Percentiles rank a stretch among this genome's conserved stretches.
Conservation (phyloP, 805 yeast species). For the Kazachstania martiniae region DNA sequence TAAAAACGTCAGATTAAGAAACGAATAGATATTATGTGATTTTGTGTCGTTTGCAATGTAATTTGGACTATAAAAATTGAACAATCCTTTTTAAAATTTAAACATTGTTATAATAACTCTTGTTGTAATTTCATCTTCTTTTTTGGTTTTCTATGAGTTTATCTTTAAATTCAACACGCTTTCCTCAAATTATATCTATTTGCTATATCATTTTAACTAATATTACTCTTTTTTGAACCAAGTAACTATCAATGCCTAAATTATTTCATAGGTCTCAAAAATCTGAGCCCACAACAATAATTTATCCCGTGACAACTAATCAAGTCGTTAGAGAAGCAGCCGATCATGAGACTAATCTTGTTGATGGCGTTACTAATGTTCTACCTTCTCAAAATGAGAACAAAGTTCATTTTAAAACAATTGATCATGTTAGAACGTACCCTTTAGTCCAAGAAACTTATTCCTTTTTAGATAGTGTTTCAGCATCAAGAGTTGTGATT, state of each 20-base stretch:
- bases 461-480: conserved; percentile 26
- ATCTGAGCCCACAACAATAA: neutral
- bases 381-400: neutral
- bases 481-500: conserved; percentile 28
- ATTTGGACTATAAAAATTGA: too few species aligned
- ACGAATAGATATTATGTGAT: too few species aligned
- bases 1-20: too few species aligned
- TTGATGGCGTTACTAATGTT: neutral
- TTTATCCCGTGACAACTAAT: too few species aligned
- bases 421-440: conserved; percentile 35
- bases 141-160: too few species aligned
- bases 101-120: too few species aligned
- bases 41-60: too few species aligned
- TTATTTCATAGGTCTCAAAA: conserved; percentile 3
- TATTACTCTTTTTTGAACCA: neutral
- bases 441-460: conserved; percentile 38
- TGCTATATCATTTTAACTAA: neutral
- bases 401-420: conserved; percentile 19
- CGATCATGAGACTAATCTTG: neutral
- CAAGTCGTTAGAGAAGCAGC: too few species aligned
- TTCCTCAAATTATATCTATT: too few species aligned
- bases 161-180: too few species aligned
- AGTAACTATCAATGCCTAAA: conserved; percentile 1
- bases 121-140: too few species aligned
- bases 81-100: too few species aligned